Evolutionary conservation across 352 stramenopile genomes (phyloP).

Genomic region (Phytophthora quininea): DNA sequence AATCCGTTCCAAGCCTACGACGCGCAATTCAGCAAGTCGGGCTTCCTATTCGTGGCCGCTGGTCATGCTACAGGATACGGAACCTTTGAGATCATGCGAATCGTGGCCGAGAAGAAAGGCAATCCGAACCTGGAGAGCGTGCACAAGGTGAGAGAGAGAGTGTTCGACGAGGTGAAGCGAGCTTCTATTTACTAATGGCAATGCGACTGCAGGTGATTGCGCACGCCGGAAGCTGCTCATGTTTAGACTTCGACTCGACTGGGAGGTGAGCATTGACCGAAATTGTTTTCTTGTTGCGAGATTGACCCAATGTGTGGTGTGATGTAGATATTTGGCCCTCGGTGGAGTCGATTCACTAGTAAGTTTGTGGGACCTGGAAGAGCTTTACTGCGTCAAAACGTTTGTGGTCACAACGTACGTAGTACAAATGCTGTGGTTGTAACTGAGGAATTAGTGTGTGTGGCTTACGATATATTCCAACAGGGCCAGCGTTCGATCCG

Average conservation of each 20-base stretch:
- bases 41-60: slow-evolving; percentile 83
- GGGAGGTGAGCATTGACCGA: slow-evolving; percentile 53
- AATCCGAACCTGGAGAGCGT: slow-evolving; percentile 85
- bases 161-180: no score
- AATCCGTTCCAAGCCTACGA: slow-evolving; percentile 87
- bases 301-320: neutral
- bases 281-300: neutral
- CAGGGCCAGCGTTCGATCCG: slow-evolving; percentile 79
- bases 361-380: slow-evolving; percentile 85
- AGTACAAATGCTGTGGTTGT: neutral
- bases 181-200: no score
- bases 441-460: neutral
- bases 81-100: slow-evolving; percentile 85
- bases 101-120: slow-evolving; percentile 78
- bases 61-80: slow-evolving; percentile 76
- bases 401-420: slow-evolving; percentile 83
- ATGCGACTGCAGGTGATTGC: slow-evolving; percentile 54
- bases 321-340: slow-evolving; percentile 66
- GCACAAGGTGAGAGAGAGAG: slow-evolving; percentile 57
- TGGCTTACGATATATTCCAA: neutral
- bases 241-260: slow-evolving; percentile 78
- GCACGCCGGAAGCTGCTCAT: slow-evolving; percentile 82
- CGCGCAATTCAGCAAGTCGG: slow-evolving; percentile 82
- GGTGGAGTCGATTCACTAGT: slow-evolving; percentile 87
- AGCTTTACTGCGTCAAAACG: slow-evolving; percentile 86